These are phyloP conservation scores for Cicer pinnatifidum DNA, from an alignment of 306 rosid species.

Conservation along the genomic window DNA sequence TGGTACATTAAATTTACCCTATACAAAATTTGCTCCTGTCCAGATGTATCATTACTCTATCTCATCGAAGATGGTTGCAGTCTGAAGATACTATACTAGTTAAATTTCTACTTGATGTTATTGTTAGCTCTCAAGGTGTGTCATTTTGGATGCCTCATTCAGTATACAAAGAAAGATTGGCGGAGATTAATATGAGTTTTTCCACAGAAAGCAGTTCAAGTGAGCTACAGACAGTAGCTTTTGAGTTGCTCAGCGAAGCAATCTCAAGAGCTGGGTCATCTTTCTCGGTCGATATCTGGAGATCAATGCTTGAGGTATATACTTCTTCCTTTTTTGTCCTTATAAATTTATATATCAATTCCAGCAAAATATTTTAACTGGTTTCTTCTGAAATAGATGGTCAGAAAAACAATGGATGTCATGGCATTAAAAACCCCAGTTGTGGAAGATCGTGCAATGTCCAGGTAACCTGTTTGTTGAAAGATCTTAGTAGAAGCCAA, in stretches of 20 bases:
- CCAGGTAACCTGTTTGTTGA: conserved; percentile 59
- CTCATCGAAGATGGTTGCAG: conserved; percentile 56
- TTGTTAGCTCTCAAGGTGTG: conserved; percentile 57
- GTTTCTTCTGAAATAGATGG: conserved; percentile 55
- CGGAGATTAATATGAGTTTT: conserved; percentile 49
- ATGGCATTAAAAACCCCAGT: conserved; percentile 63
- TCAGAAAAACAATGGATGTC: conserved; percentile 83
- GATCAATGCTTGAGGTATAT: conserved; percentile 70
- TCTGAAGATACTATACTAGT: conserved; percentile 65
- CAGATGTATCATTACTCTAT: conserved; percentile 59
- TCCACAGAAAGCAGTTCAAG: conserved; percentile 56
- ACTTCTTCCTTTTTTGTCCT: conserved; percentile 12
- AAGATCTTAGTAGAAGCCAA: conserved; percentile 36
- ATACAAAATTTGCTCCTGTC: conserved; percentile 36
- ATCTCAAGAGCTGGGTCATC: conserved; percentile 69
- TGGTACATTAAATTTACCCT: conserved; percentile 34
- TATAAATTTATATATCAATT: conserved; percentile 3
- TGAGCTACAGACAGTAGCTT: conserved; percentile 72
- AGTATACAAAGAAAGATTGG: conserved; percentile 45
- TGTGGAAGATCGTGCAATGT: conserved; percentile 65
- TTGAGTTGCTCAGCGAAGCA: conserved; percentile 71
- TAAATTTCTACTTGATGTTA: conserved; percentile 71
- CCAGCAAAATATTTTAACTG: conserved; percentile 37
- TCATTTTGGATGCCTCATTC: conserved; percentile 47
- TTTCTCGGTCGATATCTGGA: conserved; percentile 72